phyloP scores from a whole-genome alignment of 176 grass and related monocot genomes.

The Avena atlantica region DNA sequence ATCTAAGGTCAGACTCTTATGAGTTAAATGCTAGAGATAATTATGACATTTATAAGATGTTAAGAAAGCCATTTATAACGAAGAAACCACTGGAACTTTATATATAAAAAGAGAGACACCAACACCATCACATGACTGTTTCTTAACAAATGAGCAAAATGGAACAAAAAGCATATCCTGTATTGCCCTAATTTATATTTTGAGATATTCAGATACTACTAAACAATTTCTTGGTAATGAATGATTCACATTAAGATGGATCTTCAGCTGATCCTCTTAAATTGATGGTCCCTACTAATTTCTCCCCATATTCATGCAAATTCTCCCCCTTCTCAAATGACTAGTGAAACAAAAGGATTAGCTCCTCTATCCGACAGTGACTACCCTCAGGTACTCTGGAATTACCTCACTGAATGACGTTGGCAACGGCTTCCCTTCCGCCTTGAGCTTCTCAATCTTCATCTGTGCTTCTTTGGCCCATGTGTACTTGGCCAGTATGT shows the following conservation, averaged over 20 bases:
- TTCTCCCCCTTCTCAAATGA: not conserved
- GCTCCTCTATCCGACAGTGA: not conserved
- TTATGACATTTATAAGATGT: not conserved
- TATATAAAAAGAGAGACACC: not conserved
- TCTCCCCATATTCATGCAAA: not conserved
- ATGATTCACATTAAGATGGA: constrained; percentile 6
- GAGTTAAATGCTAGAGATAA: not conserved
- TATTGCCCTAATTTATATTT: not conserved
- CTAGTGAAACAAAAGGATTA: not conserved
- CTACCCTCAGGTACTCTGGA: not conserved
- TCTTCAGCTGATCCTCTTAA: not conserved
- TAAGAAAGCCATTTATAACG: not conserved
- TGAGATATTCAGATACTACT: not conserved
- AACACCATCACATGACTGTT: not conserved
- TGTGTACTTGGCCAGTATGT: constrained; percentile 84
- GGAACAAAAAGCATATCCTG: not conserved
- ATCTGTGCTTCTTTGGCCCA: constrained; percentile 95
- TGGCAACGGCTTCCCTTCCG: constrained; percentile 88
- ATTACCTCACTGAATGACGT: constrained; percentile 81
- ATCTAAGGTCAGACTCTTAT: not conserved
- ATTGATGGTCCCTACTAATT: not conserved
- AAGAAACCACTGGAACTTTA: not conserved
- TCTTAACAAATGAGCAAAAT: not conserved
- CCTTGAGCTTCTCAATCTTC: constrained; percentile 78
- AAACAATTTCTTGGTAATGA: not conserved